These are phyloP conservation scores for Coemansia sp. DNA, from an alignment of 192 early-diverging fungal species.

Conservation along the genomic window DNA sequence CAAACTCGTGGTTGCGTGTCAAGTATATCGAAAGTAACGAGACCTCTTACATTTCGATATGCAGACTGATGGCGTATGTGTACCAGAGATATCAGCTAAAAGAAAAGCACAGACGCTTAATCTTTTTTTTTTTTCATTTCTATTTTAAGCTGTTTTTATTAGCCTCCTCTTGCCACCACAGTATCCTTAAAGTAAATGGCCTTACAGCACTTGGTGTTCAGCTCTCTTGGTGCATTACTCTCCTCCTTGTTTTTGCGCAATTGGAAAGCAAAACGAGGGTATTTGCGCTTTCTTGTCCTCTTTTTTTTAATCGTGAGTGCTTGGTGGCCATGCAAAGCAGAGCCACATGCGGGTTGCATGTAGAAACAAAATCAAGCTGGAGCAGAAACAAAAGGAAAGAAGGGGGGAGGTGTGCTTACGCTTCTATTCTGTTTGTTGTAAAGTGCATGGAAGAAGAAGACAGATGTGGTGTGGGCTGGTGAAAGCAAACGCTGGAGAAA, in stretches of 20 bases:
- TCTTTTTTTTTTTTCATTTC: neutral
- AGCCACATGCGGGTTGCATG: constrained; percentile 11
- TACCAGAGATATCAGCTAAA: neutral
- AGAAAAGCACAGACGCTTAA: constrained; percentile 3
- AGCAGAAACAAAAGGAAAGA: neutral
- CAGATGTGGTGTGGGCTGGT: neutral
- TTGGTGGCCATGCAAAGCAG: constrained; percentile 4
- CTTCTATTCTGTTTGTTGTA: neutral
- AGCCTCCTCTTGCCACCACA: too few relatives aligned
- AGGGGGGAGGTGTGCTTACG: too few relatives aligned
- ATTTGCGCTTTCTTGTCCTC: neutral
- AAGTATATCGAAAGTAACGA: neutral
- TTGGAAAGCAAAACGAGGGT: neutral
- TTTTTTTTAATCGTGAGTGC: neutral
- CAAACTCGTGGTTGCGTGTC: neutral
- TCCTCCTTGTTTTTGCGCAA: neutral
- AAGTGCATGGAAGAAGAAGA: neutral
- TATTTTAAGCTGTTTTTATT: neutral
- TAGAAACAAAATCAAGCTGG: constrained; percentile 3
- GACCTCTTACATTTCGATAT: neutral
- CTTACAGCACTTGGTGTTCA: too few relatives aligned
- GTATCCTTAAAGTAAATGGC: too few relatives aligned
- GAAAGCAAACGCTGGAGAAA: neutral
- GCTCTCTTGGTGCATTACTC: neutral
- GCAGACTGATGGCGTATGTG: neutral